Conservation (phyloP, 2,329 filamentous ascomycete species). For the Rosellinia necatrix region DNA sequence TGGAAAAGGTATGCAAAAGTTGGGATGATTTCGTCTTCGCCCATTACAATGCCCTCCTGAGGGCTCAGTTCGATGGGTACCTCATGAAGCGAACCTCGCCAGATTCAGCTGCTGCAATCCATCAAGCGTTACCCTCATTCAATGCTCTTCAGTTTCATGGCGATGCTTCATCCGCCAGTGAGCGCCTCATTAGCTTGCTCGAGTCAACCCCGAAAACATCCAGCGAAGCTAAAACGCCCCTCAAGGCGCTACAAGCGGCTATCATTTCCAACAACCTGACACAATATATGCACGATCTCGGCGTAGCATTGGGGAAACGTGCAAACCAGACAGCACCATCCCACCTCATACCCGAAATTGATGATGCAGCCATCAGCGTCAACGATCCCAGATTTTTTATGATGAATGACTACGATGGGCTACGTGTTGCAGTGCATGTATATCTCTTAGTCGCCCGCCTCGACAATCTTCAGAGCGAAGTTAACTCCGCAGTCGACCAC, state of each 20-base stretch:
- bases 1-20: conserved; percentile 73
- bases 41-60: conserved; percentile 83
- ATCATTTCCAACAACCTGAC: conserved; percentile 69
- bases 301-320: conserved; percentile 53
- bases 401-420: conserved; percentile 63
- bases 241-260: conserved; percentile 77
- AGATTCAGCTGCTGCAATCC: conserved; percentile 56
- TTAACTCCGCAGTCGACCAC: conserved; percentile 43
- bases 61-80: conserved; percentile 79
- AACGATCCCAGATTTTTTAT: conserved; percentile 55
- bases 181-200: conserved; percentile 64
- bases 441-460: conserved; percentile 70
- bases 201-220: conserved; percentile 60
- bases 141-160: conserved; percentile 68
- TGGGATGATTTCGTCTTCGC: conserved; percentile 90
- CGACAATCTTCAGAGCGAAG: conserved; percentile 57
- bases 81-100: conserved; percentile 60
- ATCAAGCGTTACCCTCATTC: conserved; percentile 65
- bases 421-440: conserved; percentile 71
- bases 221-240: conserved; percentile 64
- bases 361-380: conserved; percentile 41
- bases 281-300: conserved; percentile 63
- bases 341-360: conserved; percentile 49
- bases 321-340: conserved; percentile 51
- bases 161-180: conserved; percentile 56